A percentile compares a stretch with the other conserved stretches of the same genome.
phyloP scores from a whole-genome alignment of 2,329 filamentous ascomycete species.

The Pestalotiopsis sp. region DNA sequence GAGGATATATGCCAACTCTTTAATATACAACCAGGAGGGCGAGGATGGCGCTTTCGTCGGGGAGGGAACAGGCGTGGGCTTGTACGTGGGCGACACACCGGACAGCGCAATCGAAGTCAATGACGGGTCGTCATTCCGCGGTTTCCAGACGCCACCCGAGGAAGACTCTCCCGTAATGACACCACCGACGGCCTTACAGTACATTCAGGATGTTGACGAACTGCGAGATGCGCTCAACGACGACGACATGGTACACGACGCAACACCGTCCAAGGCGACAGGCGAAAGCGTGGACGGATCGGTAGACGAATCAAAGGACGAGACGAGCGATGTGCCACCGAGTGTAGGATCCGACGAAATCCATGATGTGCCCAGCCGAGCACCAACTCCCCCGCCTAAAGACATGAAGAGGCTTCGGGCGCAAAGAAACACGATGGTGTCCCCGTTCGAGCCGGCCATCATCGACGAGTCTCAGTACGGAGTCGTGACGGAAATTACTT shows the following conservation, averaged over 20 bases:
- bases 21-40: conserved; percentile 20
- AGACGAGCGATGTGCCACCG: background rate
- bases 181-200: conserved; percentile 19
- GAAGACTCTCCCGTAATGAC: conserved; percentile 3
- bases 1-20: conserved; percentile 58
- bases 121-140: conserved; percentile 27
- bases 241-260: background rate
- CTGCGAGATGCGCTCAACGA: conserved; percentile 25
- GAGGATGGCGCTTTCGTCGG: conserved; percentile 28
- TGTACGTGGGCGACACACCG: conserved; percentile 38
- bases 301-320: background rate
- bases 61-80: conserved; percentile 27
- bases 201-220: conserved; percentile 31
- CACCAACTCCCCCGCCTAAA: conserved; percentile 36
- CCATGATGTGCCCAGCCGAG: conserved; percentile 26
- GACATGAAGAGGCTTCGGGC: conserved; percentile 32
- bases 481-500: conserved; percentile 29
- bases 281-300: background rate
- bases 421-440: conserved; percentile 26
- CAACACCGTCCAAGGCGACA: background rate
- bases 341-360: background rate
- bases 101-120: conserved; percentile 45
- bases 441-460: conserved; percentile 26
- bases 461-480: conserved; percentile 23
- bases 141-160: conserved; percentile 20